These are phyloP conservation scores for Rhynchospora tenuis DNA, from an alignment of 176 grass and related monocot genomes.

Conservation along the genomic window DNA sequence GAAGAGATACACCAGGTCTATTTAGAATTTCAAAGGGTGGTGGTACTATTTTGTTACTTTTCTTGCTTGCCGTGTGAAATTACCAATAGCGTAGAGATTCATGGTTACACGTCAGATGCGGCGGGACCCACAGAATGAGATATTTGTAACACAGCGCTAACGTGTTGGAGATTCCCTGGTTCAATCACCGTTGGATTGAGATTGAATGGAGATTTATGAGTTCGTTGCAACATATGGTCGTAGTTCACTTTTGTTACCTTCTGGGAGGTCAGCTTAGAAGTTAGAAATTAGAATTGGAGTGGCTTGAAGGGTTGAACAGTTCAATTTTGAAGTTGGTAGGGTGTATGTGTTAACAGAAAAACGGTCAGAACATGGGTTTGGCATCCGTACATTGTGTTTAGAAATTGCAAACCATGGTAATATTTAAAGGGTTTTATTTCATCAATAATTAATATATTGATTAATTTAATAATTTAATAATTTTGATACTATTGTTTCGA, in stretches of 20 bases:
- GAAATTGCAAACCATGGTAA: neutral
- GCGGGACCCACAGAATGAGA: constrained; percentile 22
- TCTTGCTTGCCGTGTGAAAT: constrained; percentile 51
- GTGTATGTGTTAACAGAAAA: neutral
- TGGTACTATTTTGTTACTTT: neutral
- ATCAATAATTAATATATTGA: too few species aligned
- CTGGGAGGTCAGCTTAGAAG: neutral
- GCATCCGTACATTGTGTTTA: neutral
- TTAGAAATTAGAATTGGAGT: neutral
- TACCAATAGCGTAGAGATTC: constrained; percentile 40
- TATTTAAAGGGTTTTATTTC: too few species aligned
- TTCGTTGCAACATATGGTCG: neutral
- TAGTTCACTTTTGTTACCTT: neutral
- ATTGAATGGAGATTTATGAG: constrained; percentile 1
- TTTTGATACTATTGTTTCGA: neutral
- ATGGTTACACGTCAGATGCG: constrained; percentile 32
- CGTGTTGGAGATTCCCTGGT: constrained; percentile 16
- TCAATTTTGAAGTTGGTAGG: neutral
- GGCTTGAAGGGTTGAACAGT: neutral
- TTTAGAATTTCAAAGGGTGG: neutral
- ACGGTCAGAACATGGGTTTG: neutral
- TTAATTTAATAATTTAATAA: neutral
- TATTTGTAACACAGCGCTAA: constrained; percentile 30
- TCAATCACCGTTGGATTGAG: neutral
- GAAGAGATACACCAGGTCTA: neutral